phyloP scores from a whole-genome alignment of 108 stramenopile genomes.

The Pinguiococcus pyrenoidosus region DNA sequence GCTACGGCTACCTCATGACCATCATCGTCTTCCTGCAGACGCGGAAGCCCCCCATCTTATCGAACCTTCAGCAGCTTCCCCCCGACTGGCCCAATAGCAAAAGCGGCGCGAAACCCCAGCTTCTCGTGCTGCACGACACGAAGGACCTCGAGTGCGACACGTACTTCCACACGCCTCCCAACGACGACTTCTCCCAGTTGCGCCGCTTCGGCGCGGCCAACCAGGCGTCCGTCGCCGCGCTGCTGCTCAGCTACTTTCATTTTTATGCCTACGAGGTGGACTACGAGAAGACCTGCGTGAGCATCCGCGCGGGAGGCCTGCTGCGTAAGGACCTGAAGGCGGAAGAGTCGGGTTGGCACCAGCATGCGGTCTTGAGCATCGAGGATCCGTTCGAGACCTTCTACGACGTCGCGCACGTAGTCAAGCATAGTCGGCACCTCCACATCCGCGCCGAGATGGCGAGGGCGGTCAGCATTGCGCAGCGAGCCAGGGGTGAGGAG shows the following conservation, averaged over 20 bases:
- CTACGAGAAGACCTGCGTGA: constrained; percentile 64
- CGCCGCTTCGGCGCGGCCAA: background rate
- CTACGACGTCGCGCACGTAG: constrained; percentile 97
- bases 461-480: no score
- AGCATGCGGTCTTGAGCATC: constrained; percentile 69
- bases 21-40: constrained; percentile 76
- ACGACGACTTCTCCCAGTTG: background rate
- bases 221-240: constrained; percentile 41
- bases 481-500: no score
- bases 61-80: constrained; percentile 83
- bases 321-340: constrained; percentile 73
- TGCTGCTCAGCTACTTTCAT: constrained; percentile 77
- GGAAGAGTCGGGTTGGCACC: constrained; percentile 81
- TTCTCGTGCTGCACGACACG: constrained; percentile 51
- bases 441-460: no score
- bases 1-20: constrained; percentile 91
- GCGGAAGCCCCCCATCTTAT: constrained; percentile 57
- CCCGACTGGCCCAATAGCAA: constrained; percentile 13
- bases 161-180: constrained; percentile 53
- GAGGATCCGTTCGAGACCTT: constrained; percentile 99
- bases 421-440: no score
- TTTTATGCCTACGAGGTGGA: constrained; percentile 79
- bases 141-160: constrained; percentile 53
- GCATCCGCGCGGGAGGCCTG: constrained; percentile 47
- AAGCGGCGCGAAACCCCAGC: constrained; percentile 1